phyloP scores from a whole-genome alignment of 768 basidiomycete genomes.

The Lactarius trivialis region DNA sequence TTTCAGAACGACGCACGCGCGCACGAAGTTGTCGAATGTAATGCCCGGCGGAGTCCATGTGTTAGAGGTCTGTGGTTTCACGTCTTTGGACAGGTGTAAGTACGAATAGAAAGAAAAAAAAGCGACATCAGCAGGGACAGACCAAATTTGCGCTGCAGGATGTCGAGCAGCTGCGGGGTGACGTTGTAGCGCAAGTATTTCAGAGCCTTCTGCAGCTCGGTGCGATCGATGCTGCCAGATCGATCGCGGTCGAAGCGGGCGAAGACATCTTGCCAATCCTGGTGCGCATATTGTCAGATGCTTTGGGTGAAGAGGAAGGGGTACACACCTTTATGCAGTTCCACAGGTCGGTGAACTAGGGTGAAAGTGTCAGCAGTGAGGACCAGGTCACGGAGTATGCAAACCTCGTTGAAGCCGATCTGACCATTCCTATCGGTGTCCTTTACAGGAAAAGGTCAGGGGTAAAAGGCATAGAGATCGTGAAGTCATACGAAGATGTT shows the following conservation, averaged over 20 bases:
- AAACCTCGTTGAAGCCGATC: conserved; percentile 71
- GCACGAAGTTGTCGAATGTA: conserved; percentile 80
- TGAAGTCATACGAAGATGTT: conserved; percentile 53
- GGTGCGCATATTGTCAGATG: neutral
- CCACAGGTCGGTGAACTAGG: conserved; percentile 67
- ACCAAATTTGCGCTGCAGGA: conserved; percentile 83
- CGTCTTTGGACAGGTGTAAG: conserved; percentile 23
- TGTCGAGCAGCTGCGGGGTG: conserved; percentile 53
- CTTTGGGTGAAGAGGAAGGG: neutral
- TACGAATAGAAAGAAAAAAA: too few relatives aligned
- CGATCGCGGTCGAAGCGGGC: conserved; percentile 77
- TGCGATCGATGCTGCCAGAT: conserved; percentile 68
- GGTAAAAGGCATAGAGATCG: neutral
- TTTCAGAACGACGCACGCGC: conserved; percentile 77
- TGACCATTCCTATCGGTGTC: conserved; percentile 73
- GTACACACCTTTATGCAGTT: conserved; percentile 61
- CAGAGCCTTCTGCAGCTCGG: conserved; percentile 64
- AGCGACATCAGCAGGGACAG: conserved; percentile 22
- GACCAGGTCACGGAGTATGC: conserved; percentile 8
- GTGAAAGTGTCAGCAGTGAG: conserved; percentile 6
- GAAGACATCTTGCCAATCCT: conserved; percentile 84
- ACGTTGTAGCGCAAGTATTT: conserved; percentile 73
- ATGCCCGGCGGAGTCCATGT: conserved; percentile 46
- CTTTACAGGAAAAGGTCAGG: conserved; percentile 25
- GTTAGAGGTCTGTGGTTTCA: conserved; percentile 30